These are phyloP conservation scores for Aechmea fasciata DNA, from an alignment of 176 grass and related monocot species.

Conservation along the genomic window DNA sequence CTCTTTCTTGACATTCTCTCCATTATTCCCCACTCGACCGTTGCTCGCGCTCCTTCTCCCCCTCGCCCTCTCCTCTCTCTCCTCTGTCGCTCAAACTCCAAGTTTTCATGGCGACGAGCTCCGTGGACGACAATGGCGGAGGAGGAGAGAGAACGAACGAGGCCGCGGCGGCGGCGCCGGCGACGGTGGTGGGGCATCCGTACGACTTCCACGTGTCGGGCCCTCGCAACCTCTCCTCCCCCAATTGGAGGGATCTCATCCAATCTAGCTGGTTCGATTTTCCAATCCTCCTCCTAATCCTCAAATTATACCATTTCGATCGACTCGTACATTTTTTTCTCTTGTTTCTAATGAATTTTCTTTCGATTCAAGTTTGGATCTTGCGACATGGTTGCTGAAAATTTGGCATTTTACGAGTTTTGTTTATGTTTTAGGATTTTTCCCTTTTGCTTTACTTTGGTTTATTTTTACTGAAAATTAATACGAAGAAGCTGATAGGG, in stretches of 20 bases:
- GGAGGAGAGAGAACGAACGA: constrained; percentile 8
- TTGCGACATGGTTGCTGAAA: background rate
- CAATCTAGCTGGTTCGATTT: constrained; percentile 50
- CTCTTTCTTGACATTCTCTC: constrained; percentile 4
- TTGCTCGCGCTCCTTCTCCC: constrained; percentile 12
- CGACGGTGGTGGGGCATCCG: too few species aligned
- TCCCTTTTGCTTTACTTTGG: background rate
- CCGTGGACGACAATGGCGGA: background rate
- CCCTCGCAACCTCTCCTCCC: constrained; percentile 66
- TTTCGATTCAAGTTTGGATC: background rate
- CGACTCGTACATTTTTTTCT: background rate
- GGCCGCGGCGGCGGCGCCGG: constrained; percentile 12
- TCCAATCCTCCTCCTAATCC: background rate
- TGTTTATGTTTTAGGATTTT: background rate
- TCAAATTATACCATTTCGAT: background rate
- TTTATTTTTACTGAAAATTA: background rate
- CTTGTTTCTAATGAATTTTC: background rate
- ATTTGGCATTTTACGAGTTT: background rate
- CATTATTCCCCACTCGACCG: constrained; percentile 25
- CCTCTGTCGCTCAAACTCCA: background rate
- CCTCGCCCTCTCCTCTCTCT: constrained; percentile 8
- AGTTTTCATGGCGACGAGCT: constrained; percentile 1
- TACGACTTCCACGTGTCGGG: constrained; percentile 76
- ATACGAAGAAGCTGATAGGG: too few species aligned
- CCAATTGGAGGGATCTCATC: constrained; percentile 83